phyloP scores from a whole-genome alignment of 2,329 filamentous ascomycete species.

The Fusarium armeniacum region DNA sequence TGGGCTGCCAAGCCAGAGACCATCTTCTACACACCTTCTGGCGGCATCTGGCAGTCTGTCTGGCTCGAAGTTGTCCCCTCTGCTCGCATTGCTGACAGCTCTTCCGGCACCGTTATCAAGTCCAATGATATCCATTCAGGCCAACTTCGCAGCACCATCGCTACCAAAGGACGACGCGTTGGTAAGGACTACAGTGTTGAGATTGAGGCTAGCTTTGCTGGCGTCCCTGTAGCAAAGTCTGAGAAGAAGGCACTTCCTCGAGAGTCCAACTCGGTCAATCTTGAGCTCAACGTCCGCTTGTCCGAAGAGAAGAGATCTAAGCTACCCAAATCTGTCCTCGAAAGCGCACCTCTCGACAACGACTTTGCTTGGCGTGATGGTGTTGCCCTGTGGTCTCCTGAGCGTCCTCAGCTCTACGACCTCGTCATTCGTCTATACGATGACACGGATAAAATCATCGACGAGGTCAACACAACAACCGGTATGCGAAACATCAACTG shows the following conservation, averaged over 20 bases:
- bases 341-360: constrained; percentile 55
- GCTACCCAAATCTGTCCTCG: constrained; percentile 56
- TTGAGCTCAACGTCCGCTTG: constrained; percentile 66
- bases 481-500: constrained; percentile 74
- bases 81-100: constrained; percentile 67
- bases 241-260: constrained; percentile 60
- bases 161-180: constrained; percentile 63
- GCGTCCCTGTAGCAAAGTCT: constrained; percentile 61
- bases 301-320: constrained; percentile 57
- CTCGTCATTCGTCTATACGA: constrained; percentile 67
- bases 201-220: constrained; percentile 67
- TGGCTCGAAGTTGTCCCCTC: constrained; percentile 69
- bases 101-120: constrained; percentile 69
- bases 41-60: constrained; percentile 71
- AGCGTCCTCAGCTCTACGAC: constrained; percentile 69
- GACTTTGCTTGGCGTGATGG: constrained; percentile 64
- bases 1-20: constrained; percentile 72
- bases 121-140: constrained; percentile 68
- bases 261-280: constrained; percentile 63
- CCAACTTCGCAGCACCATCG: constrained; percentile 64
- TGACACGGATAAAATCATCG: constrained; percentile 58
- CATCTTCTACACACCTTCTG: constrained; percentile 71
- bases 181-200: constrained; percentile 64
- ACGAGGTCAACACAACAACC: constrained; percentile 70
- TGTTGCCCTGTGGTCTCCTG: constrained; percentile 73